Conservation (phyloP, 2,329 filamentous ascomycete genomes). For the Fusarium duplospermum region DNA sequence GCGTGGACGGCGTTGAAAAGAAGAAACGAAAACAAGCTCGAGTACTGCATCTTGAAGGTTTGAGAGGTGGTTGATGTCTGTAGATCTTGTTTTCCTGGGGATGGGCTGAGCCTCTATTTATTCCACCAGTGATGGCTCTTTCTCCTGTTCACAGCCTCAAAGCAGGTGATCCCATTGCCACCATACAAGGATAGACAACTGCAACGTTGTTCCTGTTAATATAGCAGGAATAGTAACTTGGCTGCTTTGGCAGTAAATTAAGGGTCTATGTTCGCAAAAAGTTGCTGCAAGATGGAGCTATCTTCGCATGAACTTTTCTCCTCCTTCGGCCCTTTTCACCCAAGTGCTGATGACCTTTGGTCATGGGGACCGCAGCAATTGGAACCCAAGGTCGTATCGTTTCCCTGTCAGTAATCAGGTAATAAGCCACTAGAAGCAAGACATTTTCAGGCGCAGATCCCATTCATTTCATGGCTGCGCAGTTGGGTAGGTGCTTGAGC, state of each 20-base stretch:
- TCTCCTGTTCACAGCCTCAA: background rate
- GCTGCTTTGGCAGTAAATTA: background rate
- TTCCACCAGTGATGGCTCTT: background rate
- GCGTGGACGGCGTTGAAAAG: slow-evolving; percentile 15
- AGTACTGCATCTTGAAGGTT: slow-evolving; percentile 3
- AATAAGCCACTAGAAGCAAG: background rate
- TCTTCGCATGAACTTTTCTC: background rate
- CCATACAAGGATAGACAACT: background rate
- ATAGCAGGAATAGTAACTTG: background rate
- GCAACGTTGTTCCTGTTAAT: background rate
- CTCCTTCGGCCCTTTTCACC: background rate
- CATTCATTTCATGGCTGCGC: background rate
- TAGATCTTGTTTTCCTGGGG: background rate
- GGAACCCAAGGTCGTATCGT: background rate
- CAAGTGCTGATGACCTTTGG: background rate
- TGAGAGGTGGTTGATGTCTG: background rate
- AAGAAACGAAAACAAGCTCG: background rate
- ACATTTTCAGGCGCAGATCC: background rate
- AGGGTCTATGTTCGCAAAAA: background rate
- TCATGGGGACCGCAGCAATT: background rate
- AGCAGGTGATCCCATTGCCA: background rate
- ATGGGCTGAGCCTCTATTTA: background rate
- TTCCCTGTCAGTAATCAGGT: background rate
- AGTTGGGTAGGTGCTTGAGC: background rate
- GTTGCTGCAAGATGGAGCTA: background rate